Base-by-base conservation (phyloP, 305 asterid genomes). In the Withania somnifera region DNA sequence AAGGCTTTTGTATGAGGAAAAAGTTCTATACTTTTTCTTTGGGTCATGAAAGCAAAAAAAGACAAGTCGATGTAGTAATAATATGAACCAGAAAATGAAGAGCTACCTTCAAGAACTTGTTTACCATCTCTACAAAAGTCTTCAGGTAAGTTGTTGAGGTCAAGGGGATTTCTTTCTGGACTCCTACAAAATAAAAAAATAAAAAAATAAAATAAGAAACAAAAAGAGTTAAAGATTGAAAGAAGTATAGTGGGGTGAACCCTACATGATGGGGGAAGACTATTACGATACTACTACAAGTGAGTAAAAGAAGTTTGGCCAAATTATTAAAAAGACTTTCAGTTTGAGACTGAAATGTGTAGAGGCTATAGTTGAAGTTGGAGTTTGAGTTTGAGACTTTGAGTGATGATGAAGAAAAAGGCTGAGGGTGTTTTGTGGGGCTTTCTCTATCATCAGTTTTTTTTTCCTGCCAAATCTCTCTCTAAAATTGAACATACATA, bases 141-240 rank as follows among this genome's bases (percentile, higher is more conserved):
- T 86, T 90, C 98, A 42, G 98, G 98, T 86, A 95, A 90, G 90
- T 93, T 93, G 91, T 95, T 95, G 86, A 95, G 98, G 86, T 95
- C 98, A 88, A 95, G 87, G 10, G 97, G 93, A 53, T 87, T 93
- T 83, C 86, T 91, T 84, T 92, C 91, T 82, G 93, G 78, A 89
- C 98, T 93, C 98, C 98, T 95, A 94, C 67, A 82, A 76, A 86
- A 69, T n/a, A 34, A 54, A 24, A 57, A 79, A 22, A 32, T 4
- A 53, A 0, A 3, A 32, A 17, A 58, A 77, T 32, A 13, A 61
- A 63, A 40, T 20, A 76, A 53, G 79, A 45, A 83, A 68, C 24
- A 56, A 8, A 38, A 85, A 85, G 79, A 86, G 22, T 50, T 26
- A 51, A 84, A 22, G 13, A 7, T 61, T 14, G 53, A n/a, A 11